phyloP scores from a whole-genome alignment of 2,329 filamentous ascomycete genomes.

The Ceratocystis alfenasii region DNA sequence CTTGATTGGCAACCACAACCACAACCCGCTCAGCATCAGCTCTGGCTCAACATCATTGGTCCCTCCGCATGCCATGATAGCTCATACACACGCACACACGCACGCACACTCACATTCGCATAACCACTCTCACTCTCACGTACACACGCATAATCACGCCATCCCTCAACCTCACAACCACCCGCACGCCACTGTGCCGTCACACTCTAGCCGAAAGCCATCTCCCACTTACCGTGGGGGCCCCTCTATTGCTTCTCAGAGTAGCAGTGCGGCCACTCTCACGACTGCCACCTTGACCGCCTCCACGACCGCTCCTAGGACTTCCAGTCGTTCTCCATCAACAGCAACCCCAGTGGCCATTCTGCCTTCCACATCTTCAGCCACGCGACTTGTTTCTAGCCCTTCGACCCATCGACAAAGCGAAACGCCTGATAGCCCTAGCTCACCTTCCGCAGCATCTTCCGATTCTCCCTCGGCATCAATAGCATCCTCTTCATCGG shows the following conservation, averaged over 20 bases:
- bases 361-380: neutral
- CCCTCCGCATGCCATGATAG: slow-evolving; percentile 18
- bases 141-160: slow-evolving; percentile 6
- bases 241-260: slow-evolving; percentile 1
- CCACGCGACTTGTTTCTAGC: neutral
- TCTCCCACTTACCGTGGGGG: neutral
- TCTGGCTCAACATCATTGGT: slow-evolving; percentile 7
- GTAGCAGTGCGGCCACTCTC: neutral
- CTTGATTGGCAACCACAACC: slow-evolving; percentile 14
- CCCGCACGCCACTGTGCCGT: neutral
- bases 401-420: neutral
- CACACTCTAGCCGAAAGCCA: neutral
- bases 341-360: neutral
- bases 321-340: neutral
- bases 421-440: neutral
- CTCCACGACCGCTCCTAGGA: neutral
- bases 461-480: neutral
- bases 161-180: neutral
- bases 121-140: neutral
- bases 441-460: neutral
- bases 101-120: neutral
- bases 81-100: slow-evolving; percentile 10
- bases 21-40: slow-evolving; percentile 5
- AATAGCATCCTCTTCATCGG: slow-evolving; percentile 10
- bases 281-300: too few species aligned